phyloP scores from a whole-genome alignment of 768 basidiomycete genomes.

The Lepiota brunneoincarnata region DNA sequence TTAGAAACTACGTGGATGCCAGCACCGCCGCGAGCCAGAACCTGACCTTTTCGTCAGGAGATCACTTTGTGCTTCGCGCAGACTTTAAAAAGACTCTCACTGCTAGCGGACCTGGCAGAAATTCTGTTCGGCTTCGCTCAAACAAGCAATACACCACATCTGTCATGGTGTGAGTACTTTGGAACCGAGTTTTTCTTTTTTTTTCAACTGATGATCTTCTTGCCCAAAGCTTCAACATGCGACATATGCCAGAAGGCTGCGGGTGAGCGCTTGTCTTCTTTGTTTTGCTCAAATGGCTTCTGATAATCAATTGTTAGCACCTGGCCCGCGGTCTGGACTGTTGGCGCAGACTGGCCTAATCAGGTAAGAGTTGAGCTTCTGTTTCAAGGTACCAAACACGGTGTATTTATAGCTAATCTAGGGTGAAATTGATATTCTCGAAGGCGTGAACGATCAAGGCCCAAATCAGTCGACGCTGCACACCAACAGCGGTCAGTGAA shows the following conservation, averaged over 20 bases:
- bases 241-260: slow-evolving; percentile 59
- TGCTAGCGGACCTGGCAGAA: slow-evolving; percentile 50
- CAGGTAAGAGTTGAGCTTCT: slow-evolving; percentile 22
- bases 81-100: slow-evolving; percentile 47
- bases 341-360: slow-evolving; percentile 33
- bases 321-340: slow-evolving; percentile 47
- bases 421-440: slow-evolving; percentile 54
- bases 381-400: not conserved
- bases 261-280: slow-evolving; percentile 27
- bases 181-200: not conserved
- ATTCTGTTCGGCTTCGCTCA: slow-evolving; percentile 55
- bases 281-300: not conserved
- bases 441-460: slow-evolving; percentile 55
- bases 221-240: slow-evolving; percentile 27
- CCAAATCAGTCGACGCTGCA: slow-evolving; percentile 57
- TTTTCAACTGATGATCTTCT: not conserved
- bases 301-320: slow-evolving; percentile 21
- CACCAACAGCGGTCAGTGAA: slow-evolving; percentile 38
- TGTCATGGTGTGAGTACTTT: slow-evolving; percentile 46
- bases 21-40: slow-evolving; percentile 50
- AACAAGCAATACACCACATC: slow-evolving; percentile 51
- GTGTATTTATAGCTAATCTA: slow-evolving; percentile 18
- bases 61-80: slow-evolving; percentile 54
- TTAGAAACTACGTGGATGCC: slow-evolving; percentile 43
- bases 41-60: slow-evolving; percentile 52